Conservation (phyloP, 345 rosid species). For the Heritiera littoralis region DNA sequence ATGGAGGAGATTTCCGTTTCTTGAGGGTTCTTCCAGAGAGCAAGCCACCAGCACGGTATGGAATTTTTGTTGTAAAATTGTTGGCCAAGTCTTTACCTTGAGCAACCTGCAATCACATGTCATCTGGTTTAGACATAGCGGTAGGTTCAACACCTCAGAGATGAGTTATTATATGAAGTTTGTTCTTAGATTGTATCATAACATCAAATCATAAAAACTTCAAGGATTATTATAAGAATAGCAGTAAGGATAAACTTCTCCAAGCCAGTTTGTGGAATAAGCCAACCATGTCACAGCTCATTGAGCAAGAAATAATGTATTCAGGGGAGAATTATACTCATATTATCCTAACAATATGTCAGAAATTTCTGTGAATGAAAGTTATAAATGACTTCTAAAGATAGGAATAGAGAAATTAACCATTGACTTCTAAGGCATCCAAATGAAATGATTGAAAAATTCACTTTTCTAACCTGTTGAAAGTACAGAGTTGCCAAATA, state of each 20-base stretch:
- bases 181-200: neutral
- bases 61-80: neutral
- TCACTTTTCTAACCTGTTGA: neutral
- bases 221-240: neutral
- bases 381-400: neutral
- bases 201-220: neutral
- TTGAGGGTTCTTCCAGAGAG: slow-evolving; percentile 22
- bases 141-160: neutral
- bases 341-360: neutral
- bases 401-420: neutral
- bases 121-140: slow-evolving; percentile 4
- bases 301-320: neutral
- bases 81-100: slow-evolving; percentile 14
- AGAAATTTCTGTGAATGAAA: neutral
- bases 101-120: slow-evolving; percentile 29
- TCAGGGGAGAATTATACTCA: neutral
- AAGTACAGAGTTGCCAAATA: neutral
- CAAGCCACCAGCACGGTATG: slow-evolving; percentile 2
- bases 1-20: slow-evolving; percentile 23
- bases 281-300: neutral
- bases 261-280: neutral
- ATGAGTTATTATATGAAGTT: neutral
- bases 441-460: neutral
- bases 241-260: neutral
- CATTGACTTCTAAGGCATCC: neutral